phyloP scores from a whole-genome alignment of 148 eudicot genomes.

The Rhododendron mucronatum region DNA sequence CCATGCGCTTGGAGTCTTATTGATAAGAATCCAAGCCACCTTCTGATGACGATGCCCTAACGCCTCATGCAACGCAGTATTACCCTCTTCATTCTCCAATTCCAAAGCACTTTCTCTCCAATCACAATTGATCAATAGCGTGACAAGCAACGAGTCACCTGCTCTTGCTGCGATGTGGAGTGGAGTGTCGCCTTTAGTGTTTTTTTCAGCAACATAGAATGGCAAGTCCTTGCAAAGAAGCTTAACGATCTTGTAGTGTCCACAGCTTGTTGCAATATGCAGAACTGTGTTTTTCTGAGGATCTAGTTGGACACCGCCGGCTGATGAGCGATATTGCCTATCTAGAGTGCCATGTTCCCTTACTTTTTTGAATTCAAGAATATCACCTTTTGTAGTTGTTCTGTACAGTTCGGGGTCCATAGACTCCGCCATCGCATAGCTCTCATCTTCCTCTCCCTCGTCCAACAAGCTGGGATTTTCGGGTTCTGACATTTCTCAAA shows the following conservation, averaged over 20 bases:
- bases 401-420: no score
- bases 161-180: no score
- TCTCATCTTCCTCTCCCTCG: constrained; percentile 13
- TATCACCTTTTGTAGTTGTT: not conserved
- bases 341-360: not conserved
- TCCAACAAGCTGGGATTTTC: not conserved
- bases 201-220: constrained; percentile 14
- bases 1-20: not conserved
- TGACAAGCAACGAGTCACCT: constrained; percentile 9
- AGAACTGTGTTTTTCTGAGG: constrained; percentile 28
- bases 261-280: constrained; percentile 22
- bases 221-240: constrained; percentile 20
- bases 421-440: constrained; percentile 12
- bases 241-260: constrained; percentile 15
- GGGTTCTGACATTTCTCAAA: constrained; percentile 9
- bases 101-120: not conserved
- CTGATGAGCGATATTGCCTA: constrained; percentile 3
- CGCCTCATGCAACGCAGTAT: no score
- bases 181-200: no score
- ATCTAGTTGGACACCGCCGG: constrained; percentile 15
- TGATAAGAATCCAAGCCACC: constrained; percentile 21
- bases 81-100: no score
- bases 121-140: constrained; percentile 4
- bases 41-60: constrained; percentile 5
- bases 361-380: constrained; percentile 14